Base-by-base conservation (phyloP, 371 early-diverging fungal genomes). In the Rhizopus stolonifer region DNA sequence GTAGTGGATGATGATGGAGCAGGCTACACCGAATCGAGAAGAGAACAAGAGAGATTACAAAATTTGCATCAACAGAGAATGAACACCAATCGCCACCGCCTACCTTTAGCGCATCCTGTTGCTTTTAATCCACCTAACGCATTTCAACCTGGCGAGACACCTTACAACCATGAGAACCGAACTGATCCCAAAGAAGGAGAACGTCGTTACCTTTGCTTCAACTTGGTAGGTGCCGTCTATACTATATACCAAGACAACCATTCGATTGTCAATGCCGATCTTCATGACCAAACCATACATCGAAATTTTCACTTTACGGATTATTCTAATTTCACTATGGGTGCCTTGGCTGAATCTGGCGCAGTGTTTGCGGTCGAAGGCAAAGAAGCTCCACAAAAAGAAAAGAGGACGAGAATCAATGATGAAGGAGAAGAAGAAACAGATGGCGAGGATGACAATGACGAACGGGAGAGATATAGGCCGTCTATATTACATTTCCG, bases 1-100 rank as follows among this genome's bases (percentile, higher is more conserved):
- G 81, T 93, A 1, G 89, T 86, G 1, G 94, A 94, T 55, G 95
- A 94, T 60, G 93, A 94, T 52, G 89, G 86, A 10, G 87, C 76
- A 15, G 91, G 87, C 0, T 87, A 90, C 54, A 68, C 70, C 2
- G 77, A 70, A 38, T 43, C 45, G 23, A 26, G 24, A 3, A 39
- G 49, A 13, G 46, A 47, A 24, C 23, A 19, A 15, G 19, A 49
- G 19, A 33, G 24, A 23, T 18, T 39, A 21, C 29, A 17, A 26
- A 39, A 42, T 21, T 29, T 48, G n/a, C 50, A 44, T 22, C 19
- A 49, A 21, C 44, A 22, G 9, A 17, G 36, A 13, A 8, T 21
- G 22, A 33, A 29, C 43, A 14, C 25, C 15, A 1, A 36, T 7
- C 23, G 10, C 14, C 8, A 33, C 25, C 10, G 21, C 13, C 25